Conservation (phyloP, 1,284 basidiomycete species). For the Sporisorium scitamineum region DNA sequence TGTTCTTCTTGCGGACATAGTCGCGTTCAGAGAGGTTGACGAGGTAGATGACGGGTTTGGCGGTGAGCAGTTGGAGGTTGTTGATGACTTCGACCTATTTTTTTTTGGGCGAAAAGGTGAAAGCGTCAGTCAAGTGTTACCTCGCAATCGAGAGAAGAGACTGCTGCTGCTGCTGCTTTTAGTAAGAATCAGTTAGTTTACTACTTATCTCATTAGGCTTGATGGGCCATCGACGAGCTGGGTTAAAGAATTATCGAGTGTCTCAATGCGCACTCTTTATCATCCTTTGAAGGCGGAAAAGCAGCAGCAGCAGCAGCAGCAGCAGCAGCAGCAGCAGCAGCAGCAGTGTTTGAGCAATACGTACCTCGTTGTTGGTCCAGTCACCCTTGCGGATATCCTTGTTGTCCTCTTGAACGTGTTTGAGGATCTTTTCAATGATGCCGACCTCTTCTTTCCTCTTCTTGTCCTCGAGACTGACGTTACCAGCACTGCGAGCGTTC, state of each 20-base stretch:
- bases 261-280: conserved; percentile 77
- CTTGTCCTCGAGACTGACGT: conserved; percentile 87
- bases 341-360: conserved; percentile 59
- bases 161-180: conserved; percentile 11
- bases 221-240: conserved; percentile 77
- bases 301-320: conserved; percentile 1
- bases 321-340: conserved; percentile 2
- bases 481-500: conserved; percentile 72
- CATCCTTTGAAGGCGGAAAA: conserved; percentile 72
- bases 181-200: conserved; percentile 47
- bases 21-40: conserved; percentile 97
- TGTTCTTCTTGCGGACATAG: conserved; percentile 98
- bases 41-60: conserved; percentile 97
- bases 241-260: conserved; percentile 78
- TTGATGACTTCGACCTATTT: conserved; percentile 97
- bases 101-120: not conserved
- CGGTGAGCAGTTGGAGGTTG: conserved; percentile 87
- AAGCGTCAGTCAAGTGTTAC: not conserved
- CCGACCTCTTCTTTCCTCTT: conserved; percentile 97
- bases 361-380: conserved; percentile 97
- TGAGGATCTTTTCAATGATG: conserved; percentile 82
- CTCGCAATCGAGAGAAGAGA: not conserved
- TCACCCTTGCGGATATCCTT: conserved; percentile 94
- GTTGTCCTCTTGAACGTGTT: conserved; percentile 82
- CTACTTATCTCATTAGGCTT: conserved; percentile 66